Base-by-base conservation (phyloP, 176 grass and related monocot species). In the Chloris gayana region DNA sequence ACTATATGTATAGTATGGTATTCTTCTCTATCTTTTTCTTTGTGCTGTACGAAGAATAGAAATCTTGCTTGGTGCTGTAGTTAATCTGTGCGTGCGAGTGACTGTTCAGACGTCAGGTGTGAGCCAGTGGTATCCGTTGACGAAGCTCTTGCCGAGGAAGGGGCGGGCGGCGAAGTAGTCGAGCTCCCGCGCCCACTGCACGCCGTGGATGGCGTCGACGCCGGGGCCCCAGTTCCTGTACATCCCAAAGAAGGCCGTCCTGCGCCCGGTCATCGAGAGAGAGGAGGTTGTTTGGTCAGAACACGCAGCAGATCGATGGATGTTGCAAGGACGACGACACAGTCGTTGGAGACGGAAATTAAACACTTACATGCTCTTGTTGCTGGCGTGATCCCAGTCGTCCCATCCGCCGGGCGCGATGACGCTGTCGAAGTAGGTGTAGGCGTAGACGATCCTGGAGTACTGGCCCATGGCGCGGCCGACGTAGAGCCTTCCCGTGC, bases 381-480 rank as follows among this genome's bases (percentile, higher is more conserved):
- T 94, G 92, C 95, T 91, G 69, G 82, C n/a, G 75, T 91, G 84
- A 21, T 98, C 90, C 95, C 95, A 98, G 80, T 98, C 95, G 67
- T 98, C 90, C 95, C 95, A 98, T 1, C 92, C 95, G 49, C 95
- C 86, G 29, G 95, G 88, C 38, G 92, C 92, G 77, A 98, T 85
- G 73, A 95, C 83, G 80, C 85, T 91, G 75, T 89, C 95, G 72
- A 98, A 98, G 90, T 98, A 95, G 21, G 95, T 98, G 85, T 95
- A 98, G 7, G 95, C 92, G 73, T 90, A 98, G 14, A 98, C 88
- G 84, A 98, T 98, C 75, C 92, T 84, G 14, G 95, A 98, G 88
- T 98, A 98, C 88, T 95, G 95, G 9, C 95, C 95, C 95, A 98
- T 98, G 64, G 95, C 95, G 1, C 95, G 88, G 8, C 95, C 95